Evolutionary conservation across 1,284 basidiomycete genomes (phyloP), one percentile per base, ranked within the genome.

Genomic region (Naganishia liquefaciens): DNA sequence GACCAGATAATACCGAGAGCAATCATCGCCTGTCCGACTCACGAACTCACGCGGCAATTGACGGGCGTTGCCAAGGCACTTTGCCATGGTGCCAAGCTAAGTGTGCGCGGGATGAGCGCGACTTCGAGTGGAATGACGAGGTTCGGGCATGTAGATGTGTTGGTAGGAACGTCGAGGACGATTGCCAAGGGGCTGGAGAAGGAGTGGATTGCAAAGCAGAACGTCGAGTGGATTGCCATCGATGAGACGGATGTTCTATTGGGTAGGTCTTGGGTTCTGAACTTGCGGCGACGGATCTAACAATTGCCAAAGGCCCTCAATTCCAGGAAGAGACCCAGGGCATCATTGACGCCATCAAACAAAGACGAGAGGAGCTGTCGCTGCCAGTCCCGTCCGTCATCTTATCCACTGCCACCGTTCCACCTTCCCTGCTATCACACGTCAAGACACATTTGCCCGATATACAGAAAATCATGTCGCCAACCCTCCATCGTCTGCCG

Each of bases 241-340:
- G 91, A 94, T 69, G 91, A 95, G 74, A 90, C 92, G 0, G 91
- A 95, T 73, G 85, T 93, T 37, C 80, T 93, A n/a, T 87, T 93
- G 63, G 90, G 90, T 88, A 68, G 65, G 84, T 79, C 3, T 10
- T 10, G 40, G 21, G n/a, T 47, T 21, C 17, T 13, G 54, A 30
- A 30, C 2, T 3, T 39, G 25, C 3, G 25, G 17, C 42, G 46
- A 21, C 62, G 23, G 53, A 63, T 30, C 50, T 40, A 60, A 62
- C 25, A 44, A 65, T 13, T 21, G 30, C 27, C 37, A 2, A 68
- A 90, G 90, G 91, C 73, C 82, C 86, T 1, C 90, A 92, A 73
- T 93, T 93, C 74, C 82, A 86, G 67, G 84, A 86, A 60, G 84
- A 86, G 33, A 92, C 90, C 0, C 78, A 84, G 2, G 77, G 82